These are phyloP conservation scores for Mycena galopus DNA, from an alignment of 768 basidiomycete genomes.

Conservation along the genomic window DNA sequence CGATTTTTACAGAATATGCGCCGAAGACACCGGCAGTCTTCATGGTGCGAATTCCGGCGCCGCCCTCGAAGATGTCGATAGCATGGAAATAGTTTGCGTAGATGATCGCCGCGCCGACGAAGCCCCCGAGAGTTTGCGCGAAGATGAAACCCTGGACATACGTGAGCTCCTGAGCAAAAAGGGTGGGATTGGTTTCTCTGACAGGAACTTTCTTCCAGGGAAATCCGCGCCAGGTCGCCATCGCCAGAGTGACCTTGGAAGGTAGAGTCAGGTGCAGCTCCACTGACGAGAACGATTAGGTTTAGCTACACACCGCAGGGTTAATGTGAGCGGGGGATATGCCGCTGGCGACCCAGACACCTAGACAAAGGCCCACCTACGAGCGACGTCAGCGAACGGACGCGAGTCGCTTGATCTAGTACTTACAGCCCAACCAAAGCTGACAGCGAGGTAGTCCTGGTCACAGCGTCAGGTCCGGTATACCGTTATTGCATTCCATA, in stretches of 20 bases:
- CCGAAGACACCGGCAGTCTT: conserved; percentile 52
- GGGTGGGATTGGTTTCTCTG: not conserved
- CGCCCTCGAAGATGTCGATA: conserved; percentile 68
- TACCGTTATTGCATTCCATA: not conserved
- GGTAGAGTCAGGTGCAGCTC: not conserved
- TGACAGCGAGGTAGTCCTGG: conserved; percentile 51
- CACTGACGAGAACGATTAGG: not conserved
- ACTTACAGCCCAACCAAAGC: conserved; percentile 52
- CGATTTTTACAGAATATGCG: conserved; percentile 16
- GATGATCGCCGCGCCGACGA: conserved; percentile 61
- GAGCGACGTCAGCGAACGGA: not conserved
- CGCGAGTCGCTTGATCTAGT: not conserved
- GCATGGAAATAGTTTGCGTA: conserved; percentile 73
- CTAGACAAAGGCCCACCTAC: conserved; percentile 50
- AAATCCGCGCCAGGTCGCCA: conserved; percentile 64
- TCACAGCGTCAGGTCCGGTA: conserved; percentile 22
- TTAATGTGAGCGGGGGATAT: conserved; percentile 55
- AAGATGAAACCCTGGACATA: conserved; percentile 52
- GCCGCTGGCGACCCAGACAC: conserved; percentile 56
- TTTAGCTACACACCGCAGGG: conserved; percentile 30
- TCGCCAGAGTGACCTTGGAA: conserved; percentile 35
- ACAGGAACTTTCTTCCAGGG: conserved; percentile 70
- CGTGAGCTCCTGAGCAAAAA: not conserved
- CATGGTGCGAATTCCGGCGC: conserved; percentile 58
- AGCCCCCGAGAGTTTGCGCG: conserved; percentile 66